Conservation (phyloP, 352 stramenopile species). For the Phytophthora podocarpi region DNA sequence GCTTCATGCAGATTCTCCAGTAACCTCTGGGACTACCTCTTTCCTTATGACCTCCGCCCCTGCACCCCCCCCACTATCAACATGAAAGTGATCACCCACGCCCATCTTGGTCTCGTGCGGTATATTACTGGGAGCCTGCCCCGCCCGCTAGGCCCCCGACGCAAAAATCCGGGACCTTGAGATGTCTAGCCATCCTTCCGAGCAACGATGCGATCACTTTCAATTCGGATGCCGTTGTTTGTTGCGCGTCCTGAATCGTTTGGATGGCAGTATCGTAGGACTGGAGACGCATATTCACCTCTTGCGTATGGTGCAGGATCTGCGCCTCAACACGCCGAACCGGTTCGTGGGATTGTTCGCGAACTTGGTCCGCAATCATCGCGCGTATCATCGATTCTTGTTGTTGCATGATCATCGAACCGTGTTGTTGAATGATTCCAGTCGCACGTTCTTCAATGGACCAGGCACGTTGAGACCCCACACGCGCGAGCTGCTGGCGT, state of each 20-base stretch:
- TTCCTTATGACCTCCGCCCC: background rate
- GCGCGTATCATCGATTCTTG: background rate
- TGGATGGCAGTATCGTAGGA: background rate
- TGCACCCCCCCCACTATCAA: background rate
- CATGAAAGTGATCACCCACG: background rate
- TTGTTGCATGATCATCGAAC: no score
- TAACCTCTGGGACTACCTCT: no score
- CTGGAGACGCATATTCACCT: background rate
- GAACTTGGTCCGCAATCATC: background rate
- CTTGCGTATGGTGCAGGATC: background rate
- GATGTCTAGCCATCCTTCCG: background rate
- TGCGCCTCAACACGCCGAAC: background rate
- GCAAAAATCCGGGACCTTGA: conserved; percentile 6
- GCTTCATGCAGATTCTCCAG: background rate
- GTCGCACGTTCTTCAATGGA: no score
- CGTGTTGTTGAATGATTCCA: no score
- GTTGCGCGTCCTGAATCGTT: background rate
- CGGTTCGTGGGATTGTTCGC: background rate
- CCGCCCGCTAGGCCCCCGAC: background rate
- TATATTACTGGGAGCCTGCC: background rate
- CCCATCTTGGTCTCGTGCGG: background rate
- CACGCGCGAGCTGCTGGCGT: background rate
- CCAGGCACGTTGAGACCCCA: no score
- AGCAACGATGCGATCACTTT: background rate
- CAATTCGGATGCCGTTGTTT: background rate